Percentiles rank a stretch among this genome's conserved stretches.
phyloP scores from a whole-genome alignment of 768 basidiomycete species.

The Trametes cingulata region DNA sequence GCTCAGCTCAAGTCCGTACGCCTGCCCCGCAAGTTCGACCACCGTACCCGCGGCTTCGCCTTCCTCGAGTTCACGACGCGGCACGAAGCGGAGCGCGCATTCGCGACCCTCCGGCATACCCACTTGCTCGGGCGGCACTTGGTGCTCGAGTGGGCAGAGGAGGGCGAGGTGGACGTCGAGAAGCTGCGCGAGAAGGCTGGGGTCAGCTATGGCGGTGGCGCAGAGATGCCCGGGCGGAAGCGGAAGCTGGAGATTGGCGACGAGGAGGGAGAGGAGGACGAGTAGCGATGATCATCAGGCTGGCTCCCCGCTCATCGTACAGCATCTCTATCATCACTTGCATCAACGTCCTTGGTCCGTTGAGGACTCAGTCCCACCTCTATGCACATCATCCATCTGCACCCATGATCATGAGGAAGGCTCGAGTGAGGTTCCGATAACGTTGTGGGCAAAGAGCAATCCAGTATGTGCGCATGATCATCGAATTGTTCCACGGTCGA shows the following conservation, averaged over 20 bases:
- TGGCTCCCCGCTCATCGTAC: no score
- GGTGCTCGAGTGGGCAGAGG: constrained; percentile 87
- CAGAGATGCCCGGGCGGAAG: constrained; percentile 72
- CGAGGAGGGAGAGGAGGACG: constrained; percentile 36
- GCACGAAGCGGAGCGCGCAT: constrained; percentile 88
- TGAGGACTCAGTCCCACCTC: no score
- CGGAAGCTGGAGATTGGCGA: constrained; percentile 57
- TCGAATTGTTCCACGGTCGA: no score
- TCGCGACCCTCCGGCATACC: constrained; percentile 83
- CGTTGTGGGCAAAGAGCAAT: no score
- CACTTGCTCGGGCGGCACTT: constrained; percentile 96
- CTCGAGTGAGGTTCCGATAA: no score
- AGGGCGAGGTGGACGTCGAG: constrained; percentile 77
- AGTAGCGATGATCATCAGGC: constrained; percentile 7
- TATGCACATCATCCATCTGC: no score
- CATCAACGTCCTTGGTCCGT: no score
- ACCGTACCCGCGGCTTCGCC: constrained; percentile 89
- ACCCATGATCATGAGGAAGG: no score
- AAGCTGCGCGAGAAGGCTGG: constrained; percentile 76
- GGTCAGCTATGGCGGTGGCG: constrained; percentile 71
- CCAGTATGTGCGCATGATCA: no score
- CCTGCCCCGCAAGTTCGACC: constrained; percentile 88
- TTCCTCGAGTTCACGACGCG: constrained; percentile 93
- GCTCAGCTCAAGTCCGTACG: constrained; percentile 94
- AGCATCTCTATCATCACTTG: no score